phyloP scores from a whole-genome alignment of 176 grass and related monocot species.

The Raddia distichophylla region DNA sequence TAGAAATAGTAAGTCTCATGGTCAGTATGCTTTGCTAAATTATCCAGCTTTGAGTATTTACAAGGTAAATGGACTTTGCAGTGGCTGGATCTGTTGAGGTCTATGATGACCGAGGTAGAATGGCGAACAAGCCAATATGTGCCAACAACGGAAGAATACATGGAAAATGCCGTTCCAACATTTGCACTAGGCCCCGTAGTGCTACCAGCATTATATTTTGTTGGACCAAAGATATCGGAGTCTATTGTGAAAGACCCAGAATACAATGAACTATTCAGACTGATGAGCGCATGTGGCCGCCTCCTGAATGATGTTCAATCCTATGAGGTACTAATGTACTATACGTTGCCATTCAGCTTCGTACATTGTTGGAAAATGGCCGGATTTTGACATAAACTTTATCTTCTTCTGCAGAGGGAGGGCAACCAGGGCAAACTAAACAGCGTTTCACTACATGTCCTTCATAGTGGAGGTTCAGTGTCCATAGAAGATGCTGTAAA shows the following conservation, averaged over 20 bases:
- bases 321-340: slow-evolving; percentile 40
- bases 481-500: slow-evolving; percentile 35
- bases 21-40: not conserved
- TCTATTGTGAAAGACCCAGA: slow-evolving; percentile 35
- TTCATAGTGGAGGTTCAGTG: slow-evolving; percentile 14
- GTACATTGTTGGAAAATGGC: not conserved
- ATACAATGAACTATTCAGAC: slow-evolving; percentile 47
- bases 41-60: not conserved
- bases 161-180: slow-evolving; percentile 48
- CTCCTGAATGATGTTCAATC: slow-evolving; percentile 63
- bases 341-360: not conserved
- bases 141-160: slow-evolving; percentile 59
- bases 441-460: slow-evolving; percentile 33
- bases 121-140: slow-evolving; percentile 41
- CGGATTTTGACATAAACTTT: not conserved
- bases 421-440: slow-evolving; percentile 58
- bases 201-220: slow-evolving; percentile 52
- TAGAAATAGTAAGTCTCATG: not conserved
- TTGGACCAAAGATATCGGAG: slow-evolving; percentile 55
- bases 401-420: slow-evolving; percentile 52
- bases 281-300: slow-evolving; percentile 59
- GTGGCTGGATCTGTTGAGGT: slow-evolving; percentile 59
- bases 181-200: slow-evolving; percentile 64
- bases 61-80: not conserved
- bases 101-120: slow-evolving; percentile 70